These are phyloP conservation scores for Termitomyces sp. DNA, from an alignment of 768 basidiomycete species.

Conservation along the genomic window DNA sequence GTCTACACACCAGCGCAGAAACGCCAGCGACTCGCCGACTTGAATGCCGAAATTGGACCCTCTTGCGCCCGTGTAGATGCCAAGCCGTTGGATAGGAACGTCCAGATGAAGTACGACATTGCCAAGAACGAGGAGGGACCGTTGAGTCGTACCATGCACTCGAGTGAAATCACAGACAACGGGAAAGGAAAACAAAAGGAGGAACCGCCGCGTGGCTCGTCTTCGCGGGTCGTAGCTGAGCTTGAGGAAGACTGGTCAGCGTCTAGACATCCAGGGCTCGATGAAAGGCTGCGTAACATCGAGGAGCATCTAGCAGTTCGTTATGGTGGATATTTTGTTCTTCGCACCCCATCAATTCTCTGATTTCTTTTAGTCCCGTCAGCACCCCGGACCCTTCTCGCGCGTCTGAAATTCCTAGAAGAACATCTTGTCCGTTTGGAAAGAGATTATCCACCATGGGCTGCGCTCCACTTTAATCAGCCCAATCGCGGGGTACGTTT, in stretches of 20 bases:
- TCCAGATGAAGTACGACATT: conserved; percentile 84
- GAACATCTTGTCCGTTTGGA: conserved; percentile 74
- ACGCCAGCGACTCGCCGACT: conserved; percentile 32
- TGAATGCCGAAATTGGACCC: conserved; percentile 15
- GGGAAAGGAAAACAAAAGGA: conserved; percentile 12
- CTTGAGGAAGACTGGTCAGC: conserved; percentile 27
- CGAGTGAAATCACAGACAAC: conserved; percentile 2
- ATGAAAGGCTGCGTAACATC: conserved; percentile 59
- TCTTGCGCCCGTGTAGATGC: conserved; percentile 77
- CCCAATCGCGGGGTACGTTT: conserved; percentile 69
- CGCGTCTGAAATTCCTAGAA: conserved; percentile 66
- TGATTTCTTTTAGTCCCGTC: conserved; percentile 19
- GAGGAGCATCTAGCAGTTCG: conserved; percentile 70
- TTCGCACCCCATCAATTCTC: background rate
- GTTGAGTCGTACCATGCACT: conserved; percentile 48
- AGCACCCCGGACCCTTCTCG: conserved; percentile 56
- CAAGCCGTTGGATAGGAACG: conserved; percentile 62
- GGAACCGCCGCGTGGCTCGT: background rate
- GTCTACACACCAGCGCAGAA: conserved; percentile 54
- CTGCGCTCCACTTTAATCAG: conserved; percentile 75
- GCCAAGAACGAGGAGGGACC: conserved; percentile 82
- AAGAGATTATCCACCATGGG: conserved; percentile 65
- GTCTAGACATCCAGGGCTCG: conserved; percentile 50
- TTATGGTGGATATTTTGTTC: conserved; percentile 47
- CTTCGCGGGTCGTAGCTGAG: background rate